These are phyloP conservation scores for Endoconidiophora polonica DNA, from an alignment of 2,329 filamentous ascomycete genomes.

Conservation along the genomic window DNA sequence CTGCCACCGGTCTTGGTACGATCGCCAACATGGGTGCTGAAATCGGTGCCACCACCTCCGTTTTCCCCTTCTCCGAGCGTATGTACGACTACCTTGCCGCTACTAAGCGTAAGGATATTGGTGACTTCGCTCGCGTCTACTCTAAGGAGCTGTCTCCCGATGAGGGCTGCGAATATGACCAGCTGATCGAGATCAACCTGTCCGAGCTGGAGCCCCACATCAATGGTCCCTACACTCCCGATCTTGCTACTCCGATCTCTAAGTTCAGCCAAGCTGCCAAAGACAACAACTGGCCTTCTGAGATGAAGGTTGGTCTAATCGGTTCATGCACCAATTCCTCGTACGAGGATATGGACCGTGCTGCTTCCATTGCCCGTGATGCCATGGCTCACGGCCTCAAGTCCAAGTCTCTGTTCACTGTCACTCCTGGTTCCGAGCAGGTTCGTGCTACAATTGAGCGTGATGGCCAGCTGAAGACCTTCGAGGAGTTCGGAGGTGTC, in stretches of 20 bases:
- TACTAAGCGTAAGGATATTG: slow-evolving; percentile 81
- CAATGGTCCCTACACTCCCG: slow-evolving; percentile 97
- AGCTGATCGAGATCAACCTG: slow-evolving; percentile 92
- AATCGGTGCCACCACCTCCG: slow-evolving; percentile 72
- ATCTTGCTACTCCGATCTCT: slow-evolving; percentile 93
- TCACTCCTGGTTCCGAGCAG: slow-evolving; percentile 94
- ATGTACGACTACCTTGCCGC: slow-evolving; percentile 93
- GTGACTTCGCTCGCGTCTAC: slow-evolving; percentile 74
- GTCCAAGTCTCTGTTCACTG: slow-evolving; percentile 81
- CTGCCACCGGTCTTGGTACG: slow-evolving; percentile 70
- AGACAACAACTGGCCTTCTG: slow-evolving; percentile 88
- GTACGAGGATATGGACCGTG: slow-evolving; percentile 82
- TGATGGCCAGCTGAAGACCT: slow-evolving; percentile 81
- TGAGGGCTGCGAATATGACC: slow-evolving; percentile 83
- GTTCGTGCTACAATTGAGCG: slow-evolving; percentile 84
- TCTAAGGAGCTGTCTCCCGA: slow-evolving; percentile 75
- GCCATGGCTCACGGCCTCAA: slow-evolving; percentile 86
- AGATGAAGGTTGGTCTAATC: slow-evolving; percentile 91
- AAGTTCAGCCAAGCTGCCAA: slow-evolving; percentile 92
- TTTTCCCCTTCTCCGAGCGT: slow-evolving; percentile 96
- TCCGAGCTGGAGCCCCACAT: slow-evolving; percentile 91
- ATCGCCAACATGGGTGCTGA: slow-evolving; percentile 59
- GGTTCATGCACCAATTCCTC: slow-evolving; percentile 93
- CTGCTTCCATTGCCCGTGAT: slow-evolving; percentile 78
- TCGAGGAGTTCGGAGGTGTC: slow-evolving; percentile 90